Evolutionary conservation across 441 rosid species (phyloP).

Genomic region (Flueggea neowawraea): DNA sequence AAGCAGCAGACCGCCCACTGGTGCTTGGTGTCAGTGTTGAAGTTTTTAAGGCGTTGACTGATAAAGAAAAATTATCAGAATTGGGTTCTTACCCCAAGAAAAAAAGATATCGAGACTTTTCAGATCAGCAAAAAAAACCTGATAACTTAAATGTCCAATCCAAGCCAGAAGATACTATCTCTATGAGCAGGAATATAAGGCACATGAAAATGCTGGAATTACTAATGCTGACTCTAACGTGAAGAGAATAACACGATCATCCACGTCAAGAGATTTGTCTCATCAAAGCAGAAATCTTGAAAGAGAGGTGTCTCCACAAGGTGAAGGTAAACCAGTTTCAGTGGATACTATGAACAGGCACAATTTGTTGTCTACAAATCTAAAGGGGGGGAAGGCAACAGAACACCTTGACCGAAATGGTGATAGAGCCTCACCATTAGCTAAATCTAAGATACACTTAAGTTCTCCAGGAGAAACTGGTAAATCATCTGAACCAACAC

Average conservation of each 20-base stretch:
- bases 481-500: conserved; percentile 17
- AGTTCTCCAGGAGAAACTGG: conserved; percentile 14
- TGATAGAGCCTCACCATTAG: conserved; percentile 11
- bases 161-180: conserved; percentile 13
- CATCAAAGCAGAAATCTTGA: conserved; percentile 12
- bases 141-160: conserved; percentile 21
- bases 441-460: conserved; percentile 16
- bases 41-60: conserved; percentile 18
- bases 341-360: conserved; percentile 8
- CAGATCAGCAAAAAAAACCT: conserved; percentile 24
- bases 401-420: conserved; percentile 12
- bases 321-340: conserved; percentile 15
- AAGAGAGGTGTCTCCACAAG: conserved; percentile 10
- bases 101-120: conserved; percentile 49
- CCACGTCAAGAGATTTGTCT: conserved; percentile 8
- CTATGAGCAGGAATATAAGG: conserved; percentile 18
- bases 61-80: conserved; percentile 20
- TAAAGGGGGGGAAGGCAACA: conserved; percentile 9
- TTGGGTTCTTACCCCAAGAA: conserved; percentile 35
- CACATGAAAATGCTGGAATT: conserved; percentile 21
- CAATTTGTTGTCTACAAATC: conserved; percentile 6
- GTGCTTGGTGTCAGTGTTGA: conserved; percentile 10
- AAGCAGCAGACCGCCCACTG: conserved; percentile 12
- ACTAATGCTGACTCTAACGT: conserved; percentile 25
- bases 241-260: conserved; percentile 22